phyloP scores from a whole-genome alignment of 2,329 filamentous ascomycete genomes.

The Claviceps africana region DNA sequence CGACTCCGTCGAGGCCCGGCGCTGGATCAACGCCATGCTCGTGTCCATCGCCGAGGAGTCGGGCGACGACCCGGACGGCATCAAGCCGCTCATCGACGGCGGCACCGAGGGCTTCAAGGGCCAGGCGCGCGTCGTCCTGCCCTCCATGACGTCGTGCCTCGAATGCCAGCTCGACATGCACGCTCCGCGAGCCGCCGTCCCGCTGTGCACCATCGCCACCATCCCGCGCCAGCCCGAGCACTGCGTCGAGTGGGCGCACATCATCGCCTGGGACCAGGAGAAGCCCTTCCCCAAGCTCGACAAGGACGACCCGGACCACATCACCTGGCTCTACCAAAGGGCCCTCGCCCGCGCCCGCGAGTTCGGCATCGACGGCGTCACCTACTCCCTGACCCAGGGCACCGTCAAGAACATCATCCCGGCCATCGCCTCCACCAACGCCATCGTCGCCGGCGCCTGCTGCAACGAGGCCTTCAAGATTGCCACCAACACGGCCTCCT shows the following conservation, averaged over 20 bases:
- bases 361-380: conserved; percentile 84
- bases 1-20: conserved; percentile 91
- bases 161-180: conserved; percentile 99
- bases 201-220: conserved; percentile 87
- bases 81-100: conserved; percentile 92
- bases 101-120: conserved; percentile 98
- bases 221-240: conserved; percentile 96
- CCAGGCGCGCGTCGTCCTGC: conserved; percentile 82
- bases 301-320: conserved; percentile 91
- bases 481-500: conserved; percentile 66
- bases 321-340: conserved; percentile 89
- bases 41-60: conserved; percentile 72
- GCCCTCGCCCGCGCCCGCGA: conserved; percentile 69
- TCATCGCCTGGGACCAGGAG: conserved; percentile 90
- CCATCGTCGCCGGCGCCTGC: conserved; percentile 86
- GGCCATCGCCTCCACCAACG: conserved; percentile 94
- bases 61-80: conserved; percentile 57
- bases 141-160: conserved; percentile 87
- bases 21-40: conserved; percentile 95
- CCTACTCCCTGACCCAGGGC: conserved; percentile 89
- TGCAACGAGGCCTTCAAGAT: conserved; percentile 98
- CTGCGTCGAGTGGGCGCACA: conserved; percentile 97
- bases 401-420: conserved; percentile 99
- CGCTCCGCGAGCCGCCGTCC: conserved; percentile 89
- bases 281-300: conserved; percentile 75